Percentiles rank a stretch among this genome's conserved stretches.
Evolutionary conservation across 192 early-diverging fungal genomes (phyloP).

Genomic region (Kickxella alabastrina): DNA sequence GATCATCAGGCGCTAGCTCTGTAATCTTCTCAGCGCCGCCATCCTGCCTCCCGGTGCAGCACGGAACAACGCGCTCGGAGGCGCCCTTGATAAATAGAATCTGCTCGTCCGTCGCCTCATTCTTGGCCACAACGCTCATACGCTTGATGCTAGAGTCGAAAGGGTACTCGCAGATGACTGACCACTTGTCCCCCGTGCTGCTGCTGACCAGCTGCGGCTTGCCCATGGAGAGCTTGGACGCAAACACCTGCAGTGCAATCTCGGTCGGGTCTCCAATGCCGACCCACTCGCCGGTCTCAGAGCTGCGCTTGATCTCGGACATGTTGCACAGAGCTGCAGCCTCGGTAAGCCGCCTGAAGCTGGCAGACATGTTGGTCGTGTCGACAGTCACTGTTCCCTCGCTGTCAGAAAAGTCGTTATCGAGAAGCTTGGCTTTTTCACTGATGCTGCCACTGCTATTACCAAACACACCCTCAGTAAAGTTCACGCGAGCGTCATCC

Average conservation of each 20-base stretch:
- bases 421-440: constrained; percentile 6
- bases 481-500: constrained; percentile 19
- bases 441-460: background rate
- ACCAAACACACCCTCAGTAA: constrained; percentile 1
- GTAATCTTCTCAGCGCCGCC: constrained; percentile 34
- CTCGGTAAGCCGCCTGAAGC: constrained; percentile 54
- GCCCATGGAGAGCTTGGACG: constrained; percentile 72
- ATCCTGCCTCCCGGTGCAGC: constrained; percentile 58
- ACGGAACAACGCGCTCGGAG: constrained; percentile 79
- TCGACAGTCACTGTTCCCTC: constrained; percentile 31
- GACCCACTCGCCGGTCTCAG: constrained; percentile 63
- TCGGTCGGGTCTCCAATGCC: constrained; percentile 90
- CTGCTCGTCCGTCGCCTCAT: constrained; percentile 28
- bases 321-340: constrained; percentile 83
- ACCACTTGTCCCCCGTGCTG: constrained; percentile 41
- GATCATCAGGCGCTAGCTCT: constrained; percentile 26
- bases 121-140: constrained; percentile 78
- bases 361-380: constrained; percentile 35
- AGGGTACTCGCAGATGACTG: constrained; percentile 59
- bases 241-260: constrained; percentile 83
- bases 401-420: background rate
- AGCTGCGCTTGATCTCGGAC: constrained; percentile 60
- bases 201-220: constrained; percentile 58
- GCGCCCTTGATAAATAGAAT: constrained; percentile 85
- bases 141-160: constrained; percentile 81